These are phyloP conservation scores for Cyberlindnera japonica DNA, from an alignment of 805 yeast genomes.

Conservation along the genomic window DNA sequence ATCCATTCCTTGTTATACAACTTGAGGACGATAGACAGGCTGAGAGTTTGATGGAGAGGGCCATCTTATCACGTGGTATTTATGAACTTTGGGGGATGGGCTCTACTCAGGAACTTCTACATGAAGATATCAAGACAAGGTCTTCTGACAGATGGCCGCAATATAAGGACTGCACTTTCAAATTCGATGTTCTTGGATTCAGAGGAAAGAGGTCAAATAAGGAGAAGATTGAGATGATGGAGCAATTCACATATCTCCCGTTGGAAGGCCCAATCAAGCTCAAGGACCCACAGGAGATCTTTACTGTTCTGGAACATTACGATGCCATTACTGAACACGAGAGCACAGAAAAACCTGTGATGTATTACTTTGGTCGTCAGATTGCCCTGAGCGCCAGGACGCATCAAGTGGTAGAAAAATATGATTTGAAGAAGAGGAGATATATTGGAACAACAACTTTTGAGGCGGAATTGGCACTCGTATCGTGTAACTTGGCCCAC, in stretches of 20 bases:
- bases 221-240: slow-evolving; percentile 59
- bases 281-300: slow-evolving; percentile 70
- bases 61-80: slow-evolving; percentile 68
- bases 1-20: slow-evolving; percentile 70
- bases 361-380: slow-evolving; percentile 73
- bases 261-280: slow-evolving; percentile 75
- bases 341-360: slow-evolving; percentile 46
- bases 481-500: slow-evolving; percentile 84
- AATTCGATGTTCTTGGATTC: slow-evolving; percentile 77
- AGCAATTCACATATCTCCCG: slow-evolving; percentile 63
- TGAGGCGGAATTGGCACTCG: slow-evolving; percentile 87
- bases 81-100: slow-evolving; percentile 88
- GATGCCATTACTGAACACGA: slow-evolving; percentile 40
- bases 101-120: slow-evolving; percentile 49
- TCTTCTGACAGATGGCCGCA: slow-evolving; percentile 19
- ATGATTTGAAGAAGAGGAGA: slow-evolving; percentile 76
- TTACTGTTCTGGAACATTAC: slow-evolving; percentile 75
- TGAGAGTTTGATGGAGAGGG: slow-evolving; percentile 52
- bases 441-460: slow-evolving; percentile 96
- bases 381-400: slow-evolving; percentile 60
- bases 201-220: slow-evolving; percentile 58
- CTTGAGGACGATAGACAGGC: slow-evolving; percentile 71
- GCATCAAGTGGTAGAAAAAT: slow-evolving; percentile 64
- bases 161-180: slow-evolving; percentile 55
- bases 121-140: slow-evolving; percentile 38